A percentile compares a stretch with the other conserved stretches of the same genome.
Evolutionary conservation across 257 asterid genomes (phyloP).

Genomic region (Solanum arcanum): DNA sequence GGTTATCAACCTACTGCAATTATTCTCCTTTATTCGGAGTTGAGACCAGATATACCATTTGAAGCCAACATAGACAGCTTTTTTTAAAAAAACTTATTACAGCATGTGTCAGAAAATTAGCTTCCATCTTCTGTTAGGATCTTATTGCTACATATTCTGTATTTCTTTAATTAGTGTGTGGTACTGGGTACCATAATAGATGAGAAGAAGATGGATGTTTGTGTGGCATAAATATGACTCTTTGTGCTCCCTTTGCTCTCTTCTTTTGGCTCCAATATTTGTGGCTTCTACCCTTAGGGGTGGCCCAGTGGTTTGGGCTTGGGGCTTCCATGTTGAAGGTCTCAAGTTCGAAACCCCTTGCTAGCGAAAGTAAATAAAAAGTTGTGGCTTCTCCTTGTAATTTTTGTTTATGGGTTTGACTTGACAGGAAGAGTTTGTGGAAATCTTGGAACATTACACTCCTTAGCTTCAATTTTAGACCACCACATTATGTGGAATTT

Average conservation of each 20-base stretch:
- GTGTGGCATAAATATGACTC: not conserved
- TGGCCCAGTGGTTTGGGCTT: too few relatives aligned
- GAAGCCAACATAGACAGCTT: not conserved
- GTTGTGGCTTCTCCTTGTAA: not conserved
- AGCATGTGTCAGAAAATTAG: not conserved
- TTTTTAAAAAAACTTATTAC: not conserved
- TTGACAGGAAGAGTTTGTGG: not conserved
- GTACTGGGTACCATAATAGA: not conserved
- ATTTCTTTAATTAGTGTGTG: not conserved
- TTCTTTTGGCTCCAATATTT: not conserved
- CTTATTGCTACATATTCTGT: not conserved
- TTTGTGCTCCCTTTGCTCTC: not conserved
- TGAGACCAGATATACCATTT: not conserved
- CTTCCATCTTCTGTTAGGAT: not conserved
- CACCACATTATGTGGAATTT: constrained; percentile 47
- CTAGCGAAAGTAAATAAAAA: not conserved
- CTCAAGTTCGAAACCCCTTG: not conserved
- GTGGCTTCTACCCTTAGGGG: not conserved
- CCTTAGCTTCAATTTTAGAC: not conserved
- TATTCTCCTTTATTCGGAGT: not conserved
- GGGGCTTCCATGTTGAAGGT: not conserved
- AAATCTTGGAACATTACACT: not conserved
- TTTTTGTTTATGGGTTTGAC: not conserved
- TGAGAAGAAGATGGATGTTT: not conserved
- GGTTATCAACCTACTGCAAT: not conserved